Percentiles rank a stretch among this genome's conserved stretches.
phyloP scores from a whole-genome alignment of 306 rosid genomes.

The Comarum palustre region DNA sequence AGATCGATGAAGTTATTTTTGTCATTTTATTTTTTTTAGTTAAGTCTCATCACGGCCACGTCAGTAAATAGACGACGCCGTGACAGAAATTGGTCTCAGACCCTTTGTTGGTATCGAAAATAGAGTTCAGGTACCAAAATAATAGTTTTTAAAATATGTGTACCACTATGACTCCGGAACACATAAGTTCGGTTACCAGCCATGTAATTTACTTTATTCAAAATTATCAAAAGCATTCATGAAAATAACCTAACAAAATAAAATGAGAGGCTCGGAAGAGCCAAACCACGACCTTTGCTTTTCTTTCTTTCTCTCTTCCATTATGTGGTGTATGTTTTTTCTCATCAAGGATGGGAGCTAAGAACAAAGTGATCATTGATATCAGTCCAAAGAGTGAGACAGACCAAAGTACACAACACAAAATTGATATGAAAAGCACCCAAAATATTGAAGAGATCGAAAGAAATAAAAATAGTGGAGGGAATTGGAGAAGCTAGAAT shows the following conservation, averaged over 20 bases:
- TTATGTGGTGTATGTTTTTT: slow-evolving; percentile 25
- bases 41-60: too few species aligned
- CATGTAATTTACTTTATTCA: neutral
- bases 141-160: too few species aligned
- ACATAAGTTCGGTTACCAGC: too few species aligned
- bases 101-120: too few species aligned
- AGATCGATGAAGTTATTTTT: too few species aligned
- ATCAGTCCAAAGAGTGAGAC: slow-evolving; percentile 26
- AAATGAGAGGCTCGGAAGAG: neutral
- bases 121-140: too few species aligned
- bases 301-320: neutral
- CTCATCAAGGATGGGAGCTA: slow-evolving; percentile 8
- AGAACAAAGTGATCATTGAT: neutral
- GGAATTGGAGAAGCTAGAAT: neutral
- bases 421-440: neutral
- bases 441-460: neutral
- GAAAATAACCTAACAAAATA: neutral
- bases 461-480: slow-evolving; percentile 11
- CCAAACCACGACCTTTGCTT: slow-evolving; percentile 8
- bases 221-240: neutral
- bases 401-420: slow-evolving; percentile 42
- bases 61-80: too few species aligned
- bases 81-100: too few species aligned
- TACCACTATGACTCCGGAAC: too few species aligned
- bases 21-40: too few species aligned